Evolutionary conservation across 2,329 filamentous ascomycete genomes (phyloP).

Genomic region (Hymenoscyphus occultus): DNA sequence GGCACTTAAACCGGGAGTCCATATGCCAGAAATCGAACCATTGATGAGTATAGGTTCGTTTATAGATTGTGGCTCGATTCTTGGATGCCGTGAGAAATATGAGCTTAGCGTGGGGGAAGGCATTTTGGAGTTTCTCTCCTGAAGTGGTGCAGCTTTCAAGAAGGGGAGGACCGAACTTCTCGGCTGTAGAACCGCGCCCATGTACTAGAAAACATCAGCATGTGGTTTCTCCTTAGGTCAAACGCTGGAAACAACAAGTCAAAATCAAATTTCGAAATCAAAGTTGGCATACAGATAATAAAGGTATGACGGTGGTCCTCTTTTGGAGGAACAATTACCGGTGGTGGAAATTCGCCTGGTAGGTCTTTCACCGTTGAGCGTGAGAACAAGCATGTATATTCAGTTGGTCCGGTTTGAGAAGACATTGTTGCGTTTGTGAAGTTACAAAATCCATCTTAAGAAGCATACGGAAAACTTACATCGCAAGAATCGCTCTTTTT

Average conservation of each 20-base stretch:
- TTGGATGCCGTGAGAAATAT: constrained; percentile 50
- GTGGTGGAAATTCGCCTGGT: constrained; percentile 18
- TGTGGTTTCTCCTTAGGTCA: no score
- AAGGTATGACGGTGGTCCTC: constrained; percentile 43
- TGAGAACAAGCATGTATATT: neutral
- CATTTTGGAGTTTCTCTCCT: constrained; percentile 31
- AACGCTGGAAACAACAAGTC: no score
- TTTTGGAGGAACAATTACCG: constrained; percentile 18
- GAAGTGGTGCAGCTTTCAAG: constrained; percentile 33
- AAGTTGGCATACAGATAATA: constrained; percentile 28
- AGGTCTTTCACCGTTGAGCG: constrained; percentile 3
- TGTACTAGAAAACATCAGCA: constrained; percentile 31
- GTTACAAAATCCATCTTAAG: neutral
- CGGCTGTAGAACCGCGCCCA: constrained; percentile 45
- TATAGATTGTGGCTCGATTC: constrained; percentile 41
- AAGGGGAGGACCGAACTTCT: constrained; percentile 42
- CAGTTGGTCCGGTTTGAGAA: neutral
- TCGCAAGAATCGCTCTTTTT: no score
- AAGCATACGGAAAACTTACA: no score
- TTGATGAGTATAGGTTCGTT: constrained; percentile 41
- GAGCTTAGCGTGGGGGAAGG: constrained; percentile 46
- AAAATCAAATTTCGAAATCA: no score
- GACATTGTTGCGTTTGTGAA: neutral
- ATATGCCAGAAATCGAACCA: constrained; percentile 47
- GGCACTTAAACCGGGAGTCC: constrained; percentile 28